Base-by-base conservation (phyloP, 345 rosid species). In the Salix purpurea region DNA sequence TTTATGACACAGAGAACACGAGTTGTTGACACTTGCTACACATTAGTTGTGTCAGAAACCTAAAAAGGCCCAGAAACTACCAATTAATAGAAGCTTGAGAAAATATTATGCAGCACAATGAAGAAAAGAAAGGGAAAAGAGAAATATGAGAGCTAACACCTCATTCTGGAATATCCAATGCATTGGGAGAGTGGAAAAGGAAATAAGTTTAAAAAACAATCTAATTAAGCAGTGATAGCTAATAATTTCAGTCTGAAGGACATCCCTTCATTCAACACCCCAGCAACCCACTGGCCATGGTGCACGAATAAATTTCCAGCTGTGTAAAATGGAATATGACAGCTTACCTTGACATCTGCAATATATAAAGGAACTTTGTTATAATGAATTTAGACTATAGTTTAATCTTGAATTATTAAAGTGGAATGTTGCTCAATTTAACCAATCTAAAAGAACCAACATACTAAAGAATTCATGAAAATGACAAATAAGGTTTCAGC, bases 291-390 rank as follows among this genome's bases (percentile, higher is more conserved):
- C 60, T 76, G 73, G 76, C 61, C 80, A 76, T 67, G 54, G 54
- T 18, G 58, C 46, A 75, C 78, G 80, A 64, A 58, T 28, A 64
- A 50, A 77, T 69, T 81, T 74, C 70, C 48, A 80, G 70, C 75
- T 74, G 50, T 70, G 75, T 67, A 77, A 70, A 67, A 70, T 74
- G 71, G 79, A 81, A 69, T 74, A 73, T n/a, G 77, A 80, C 75
- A 69, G 84, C 89, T 86, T 91, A 93, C 99, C 99, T 88, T 89
- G 98, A 77, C 87, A 88, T 84, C 99, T 96, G 97, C 96, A 90
- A 84, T 83, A 83, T 3, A 82, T 84, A 82, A 34, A 26, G 12
- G 18, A 34, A 67, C 73, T 36, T 52, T 46, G 58, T 75, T 48
- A 84, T 71, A 46, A 67, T 64, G 36, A n/a, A n/a, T 21, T 76